Base-by-base conservation (phyloP, 2,329 filamentous ascomycete species). In the Ophiostoma novo-ulmi region DNA sequence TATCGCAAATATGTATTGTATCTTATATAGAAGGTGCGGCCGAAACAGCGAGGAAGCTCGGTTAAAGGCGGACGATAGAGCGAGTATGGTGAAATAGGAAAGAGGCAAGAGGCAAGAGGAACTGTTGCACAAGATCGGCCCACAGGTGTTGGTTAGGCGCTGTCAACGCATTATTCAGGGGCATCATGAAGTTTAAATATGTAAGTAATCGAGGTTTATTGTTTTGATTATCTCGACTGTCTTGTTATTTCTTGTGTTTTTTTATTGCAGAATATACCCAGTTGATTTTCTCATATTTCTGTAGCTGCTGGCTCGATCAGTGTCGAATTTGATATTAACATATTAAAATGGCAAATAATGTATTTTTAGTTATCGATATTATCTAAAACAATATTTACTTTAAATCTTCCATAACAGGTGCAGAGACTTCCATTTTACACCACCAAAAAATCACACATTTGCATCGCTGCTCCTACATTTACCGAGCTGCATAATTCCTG, bases 61-160 rank as follows among this genome's bases (percentile, higher is more conserved):
- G 31, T n/a, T 20, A 6, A n/a, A 64, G 52, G 13, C 7, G 35
- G 17, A 35, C 61, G 8, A 6, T 44, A 5, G 10, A 39, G 38
- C 38, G 14, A 48, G 31, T n/a, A 36, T 64, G 13, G 35, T 20
- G 5, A 64, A 20, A 20, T 17, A 64, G 55, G 26, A 26, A 22
- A 38, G 2, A 26, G 7, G 7, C 31, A 22, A 11, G 14, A 22
- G 3, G 14, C 31, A 58, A 58, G 22, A 58, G 52, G 61, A 31
- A 64, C 61, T 64, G 31, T 64, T 64, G 52, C 22, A 58, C n/a
- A 38, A 38, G 31, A 38, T 65, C 36, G 36, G 35, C 63, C 63
- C 63, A 65, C 61, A 38, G 35, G 31, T 35, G 14, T 61, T 31
- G 20, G 48, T 22, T 22, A 55, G 52, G 52, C 17, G 26, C 63